Evolutionary conservation across 345 rosid species (phyloP).

Genomic region (Clarkia xantiana): DNA sequence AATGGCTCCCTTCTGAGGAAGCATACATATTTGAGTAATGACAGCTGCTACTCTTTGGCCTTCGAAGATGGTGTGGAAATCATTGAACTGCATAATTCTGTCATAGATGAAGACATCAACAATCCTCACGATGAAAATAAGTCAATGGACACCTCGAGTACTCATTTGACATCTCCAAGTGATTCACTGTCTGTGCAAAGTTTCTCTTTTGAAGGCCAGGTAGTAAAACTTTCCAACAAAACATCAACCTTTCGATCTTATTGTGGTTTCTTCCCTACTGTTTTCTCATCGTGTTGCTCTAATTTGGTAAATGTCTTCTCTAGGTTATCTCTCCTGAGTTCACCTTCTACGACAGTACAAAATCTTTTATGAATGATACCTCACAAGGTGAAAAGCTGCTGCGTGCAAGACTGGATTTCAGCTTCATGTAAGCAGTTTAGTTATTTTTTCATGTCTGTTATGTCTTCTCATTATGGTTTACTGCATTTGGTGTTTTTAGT

Average conservation of each 20-base stretch:
- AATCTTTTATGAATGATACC: slow-evolving; percentile 72
- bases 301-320: slow-evolving; percentile 7
- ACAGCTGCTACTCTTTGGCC: slow-evolving; percentile 75
- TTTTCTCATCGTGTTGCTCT: no score
- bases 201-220: slow-evolving; percentile 93
- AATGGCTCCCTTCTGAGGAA: slow-evolving; percentile 77
- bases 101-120: slow-evolving; percentile 31
- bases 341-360: slow-evolving; percentile 89
- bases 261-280: no score
- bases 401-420: slow-evolving; percentile 87
- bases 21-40: slow-evolving; percentile 74
- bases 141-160: slow-evolving; percentile 21
- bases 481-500: no score
- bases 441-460: background rate
- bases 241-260: no score
- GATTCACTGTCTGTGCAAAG: slow-evolving; percentile 37
- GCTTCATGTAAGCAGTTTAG: slow-evolving; percentile 73
- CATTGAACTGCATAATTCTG: slow-evolving; percentile 34
- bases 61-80: slow-evolving; percentile 79
- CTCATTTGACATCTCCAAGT: slow-evolving; percentile 21
- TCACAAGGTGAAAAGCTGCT: slow-evolving; percentile 78
- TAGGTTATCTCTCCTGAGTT: slow-evolving; percentile 92
- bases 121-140: slow-evolving; percentile 21
- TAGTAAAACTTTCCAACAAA: background rate
- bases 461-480: background rate